Base-by-base conservation (phyloP, 495 filamentous ascomycete genomes). In the Penicillium canariense region DNA sequence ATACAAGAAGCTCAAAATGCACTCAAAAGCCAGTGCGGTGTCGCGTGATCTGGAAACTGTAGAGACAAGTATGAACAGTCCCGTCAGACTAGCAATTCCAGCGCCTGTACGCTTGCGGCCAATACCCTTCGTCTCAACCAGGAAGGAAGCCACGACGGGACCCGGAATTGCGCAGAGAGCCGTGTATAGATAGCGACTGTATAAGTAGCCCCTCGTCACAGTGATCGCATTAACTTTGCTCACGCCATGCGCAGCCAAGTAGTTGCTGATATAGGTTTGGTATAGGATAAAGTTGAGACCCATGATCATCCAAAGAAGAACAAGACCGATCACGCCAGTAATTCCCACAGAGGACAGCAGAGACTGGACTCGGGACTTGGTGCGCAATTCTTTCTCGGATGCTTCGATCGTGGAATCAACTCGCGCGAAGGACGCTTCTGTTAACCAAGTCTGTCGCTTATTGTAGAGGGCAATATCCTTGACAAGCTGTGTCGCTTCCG, bases 381-480 rank as follows among this genome's bases (percentile, higher is more conserved):
- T 43, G n/a, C 55, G 57, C 9, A 56, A 40, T 23, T 44, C 26
- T 1, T 30, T 23, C 6, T 56, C 55, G 10, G 36, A 34, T 0
- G 55, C 39, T 18, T 59, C 54, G 2, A 58, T 42, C 15, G 58
- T 55, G n/a, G 63, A 56, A 42, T 65, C 61, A 23, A 66, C 54
- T 23, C 54, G 56, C 3, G 57, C 57, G 15, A 69, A 63, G 12
- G 53, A 55, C 0, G 58, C 56, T 38, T 60, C 60, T 0, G 55
- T 62, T 0, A 69, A 49, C 67, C 63, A 69, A 5, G 67, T 67
- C 14, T 55, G 36, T 23, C 54, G 52, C 5, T 49, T 58, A 30
- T 65, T 67, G 31, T 59, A 55, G 10, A 48, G 28, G 0, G 67
- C 62, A 38, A 66, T 67, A 18, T 61, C 55, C 9, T 60, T 60